A percentile compares a stretch with the other conserved stretches of the same genome.
These are phyloP conservation scores for Chlamydomonas asymmetrica DNA, from an alignment of 139 green algal species.

Conservation along the genomic window DNA sequence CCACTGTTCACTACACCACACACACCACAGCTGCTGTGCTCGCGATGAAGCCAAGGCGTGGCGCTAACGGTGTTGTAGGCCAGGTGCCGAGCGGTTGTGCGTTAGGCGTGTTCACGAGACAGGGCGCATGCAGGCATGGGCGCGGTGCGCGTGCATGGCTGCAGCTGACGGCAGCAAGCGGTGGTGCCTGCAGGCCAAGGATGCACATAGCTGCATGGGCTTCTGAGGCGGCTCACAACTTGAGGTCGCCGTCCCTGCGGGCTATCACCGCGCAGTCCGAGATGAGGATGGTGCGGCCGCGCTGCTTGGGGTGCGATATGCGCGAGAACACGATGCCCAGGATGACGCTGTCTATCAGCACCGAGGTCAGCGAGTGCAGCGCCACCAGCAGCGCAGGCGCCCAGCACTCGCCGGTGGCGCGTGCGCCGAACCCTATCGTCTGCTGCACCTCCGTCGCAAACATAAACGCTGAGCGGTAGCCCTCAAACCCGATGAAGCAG, in stretches of 20 bases:
- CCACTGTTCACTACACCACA: no score
- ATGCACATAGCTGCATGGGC: no score
- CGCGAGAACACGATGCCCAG: conserved; percentile 83
- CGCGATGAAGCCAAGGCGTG: no score
- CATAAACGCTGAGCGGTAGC: conserved; percentile 59
- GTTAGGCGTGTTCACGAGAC: no score
- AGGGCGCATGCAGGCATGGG: no score
- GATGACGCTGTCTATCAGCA: conserved; percentile 77
- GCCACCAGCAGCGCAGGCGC: conserved; percentile 56
- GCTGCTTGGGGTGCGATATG: conserved; percentile 80
- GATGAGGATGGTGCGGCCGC: conserved; percentile 83
- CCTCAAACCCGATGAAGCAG: conserved; percentile 60
- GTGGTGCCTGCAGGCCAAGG: no score
- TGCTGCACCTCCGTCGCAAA: conserved; percentile 74
- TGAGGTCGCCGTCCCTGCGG: conserved; percentile 83
- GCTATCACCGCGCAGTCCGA: conserved; percentile 76
- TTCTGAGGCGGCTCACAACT: conserved; percentile 81
- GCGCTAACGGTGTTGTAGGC: no score
- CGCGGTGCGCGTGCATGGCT: no score
- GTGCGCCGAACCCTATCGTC: conserved; percentile 84
- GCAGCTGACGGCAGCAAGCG: no score
- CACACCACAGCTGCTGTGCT: no score
- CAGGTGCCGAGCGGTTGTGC: no score
- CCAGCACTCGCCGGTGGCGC: conserved; percentile 75
- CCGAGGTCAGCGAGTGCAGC: conserved; percentile 66